A percentile compares a stretch with the other conserved stretches of the same genome.
phyloP scores from a whole-genome alignment of 148 eudicot genomes.

The Rhododendron vialii region DNA sequence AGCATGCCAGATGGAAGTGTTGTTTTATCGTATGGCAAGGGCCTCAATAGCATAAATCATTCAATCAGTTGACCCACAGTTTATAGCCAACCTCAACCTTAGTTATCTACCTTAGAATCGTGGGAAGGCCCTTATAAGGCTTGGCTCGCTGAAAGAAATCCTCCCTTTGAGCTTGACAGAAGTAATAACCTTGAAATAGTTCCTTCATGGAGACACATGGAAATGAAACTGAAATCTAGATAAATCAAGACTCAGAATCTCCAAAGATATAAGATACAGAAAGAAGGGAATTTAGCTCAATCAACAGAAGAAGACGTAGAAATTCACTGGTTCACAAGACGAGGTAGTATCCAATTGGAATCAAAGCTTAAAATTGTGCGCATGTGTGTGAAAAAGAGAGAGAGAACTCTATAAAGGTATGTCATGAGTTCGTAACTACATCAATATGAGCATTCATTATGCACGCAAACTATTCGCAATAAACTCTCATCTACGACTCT shows the following conservation, averaged over 20 bases:
- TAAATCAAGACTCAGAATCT: not conserved
- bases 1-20: not conserved
- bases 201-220: slow-evolving; percentile 41
- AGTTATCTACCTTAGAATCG: slow-evolving; percentile 55
- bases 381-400: not conserved
- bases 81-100: not conserved
- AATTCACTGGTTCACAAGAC: not conserved
- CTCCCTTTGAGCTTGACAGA: slow-evolving; percentile 96
- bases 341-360: not conserved
- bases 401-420: no score
- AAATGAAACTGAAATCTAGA: not conserved
- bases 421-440: not conserved
- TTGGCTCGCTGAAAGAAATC: slow-evolving; percentile 83
- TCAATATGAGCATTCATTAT: not conserved
- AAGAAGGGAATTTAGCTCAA: not conserved
- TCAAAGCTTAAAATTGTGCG: not conserved
- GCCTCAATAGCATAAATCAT: not conserved
- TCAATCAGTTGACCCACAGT: not conserved
- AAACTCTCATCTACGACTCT: not conserved
- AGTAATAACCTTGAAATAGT: slow-evolving; percentile 91
- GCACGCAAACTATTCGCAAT: not conserved
- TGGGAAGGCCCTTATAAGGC: slow-evolving; percentile 82
- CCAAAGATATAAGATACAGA: not conserved
- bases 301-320: not conserved
- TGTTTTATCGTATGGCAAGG: not conserved